A percentile compares a stretch with the other conserved stretches of the same genome.
These are phyloP conservation scores for Tritrichomonas foetus DNA, from an alignment of 208 protist species.

Conservation along the genomic window DNA sequence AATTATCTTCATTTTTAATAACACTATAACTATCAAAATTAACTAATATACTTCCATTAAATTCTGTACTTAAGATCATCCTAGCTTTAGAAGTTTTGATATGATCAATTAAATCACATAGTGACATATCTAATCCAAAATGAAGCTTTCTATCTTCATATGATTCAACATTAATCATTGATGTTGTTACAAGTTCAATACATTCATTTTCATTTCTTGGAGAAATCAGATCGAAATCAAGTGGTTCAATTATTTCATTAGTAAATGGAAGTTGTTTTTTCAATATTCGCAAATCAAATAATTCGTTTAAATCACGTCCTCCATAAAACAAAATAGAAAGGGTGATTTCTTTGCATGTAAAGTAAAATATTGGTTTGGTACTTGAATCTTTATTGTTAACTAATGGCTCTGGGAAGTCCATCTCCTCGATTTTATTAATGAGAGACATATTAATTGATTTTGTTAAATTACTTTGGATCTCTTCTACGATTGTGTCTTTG, in stretches of 20 bases:
- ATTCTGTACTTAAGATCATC: neutral
- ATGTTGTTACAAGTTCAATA: neutral
- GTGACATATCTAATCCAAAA: neutral
- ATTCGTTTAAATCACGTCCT: neutral
- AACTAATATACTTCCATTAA: too few species aligned
- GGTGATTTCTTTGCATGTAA: neutral
- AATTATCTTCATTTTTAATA: too few species aligned
- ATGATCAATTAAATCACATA: neutral
- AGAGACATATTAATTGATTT: too few species aligned
- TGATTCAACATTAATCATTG: neutral
- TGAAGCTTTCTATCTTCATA: neutral
- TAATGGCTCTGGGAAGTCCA: too few species aligned
- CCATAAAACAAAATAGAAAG: constrained; percentile 9
- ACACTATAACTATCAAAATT: too few species aligned
- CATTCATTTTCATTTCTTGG: neutral
- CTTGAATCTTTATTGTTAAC: too few species aligned
- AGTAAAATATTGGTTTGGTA: too few species aligned
- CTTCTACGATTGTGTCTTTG: too few species aligned
- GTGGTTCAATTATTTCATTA: neutral
- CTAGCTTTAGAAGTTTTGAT: neutral
- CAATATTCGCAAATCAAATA: neutral
- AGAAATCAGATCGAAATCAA: neutral
- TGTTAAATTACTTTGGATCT: too few species aligned
- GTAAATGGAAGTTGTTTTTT: neutral
- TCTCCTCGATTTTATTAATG: too few species aligned